A percentile compares a stretch with the other conserved stretches of the same genome.
Evolutionary conservation across 768 basidiomycete genomes (phyloP).

Genomic region (Psilocybe tampanensis): DNA sequence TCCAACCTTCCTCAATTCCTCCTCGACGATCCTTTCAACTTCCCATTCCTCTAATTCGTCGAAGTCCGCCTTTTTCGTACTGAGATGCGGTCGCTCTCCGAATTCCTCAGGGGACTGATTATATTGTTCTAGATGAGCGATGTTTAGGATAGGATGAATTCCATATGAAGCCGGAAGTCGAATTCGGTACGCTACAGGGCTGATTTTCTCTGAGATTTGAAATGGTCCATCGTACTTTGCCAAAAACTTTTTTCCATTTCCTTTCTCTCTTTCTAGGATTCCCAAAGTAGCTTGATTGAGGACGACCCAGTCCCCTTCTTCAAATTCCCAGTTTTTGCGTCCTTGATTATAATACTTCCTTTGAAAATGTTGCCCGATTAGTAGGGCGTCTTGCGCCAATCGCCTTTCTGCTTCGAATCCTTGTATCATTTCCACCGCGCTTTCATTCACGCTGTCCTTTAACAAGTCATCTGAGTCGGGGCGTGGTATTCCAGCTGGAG

Average conservation of each 20-base stretch:
- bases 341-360: conserved; percentile 21
- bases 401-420: conserved; percentile 10
- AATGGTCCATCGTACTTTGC: conserved; percentile 33
- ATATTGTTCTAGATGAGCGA: conserved; percentile 32
- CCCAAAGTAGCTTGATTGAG: conserved; percentile 27
- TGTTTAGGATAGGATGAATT: conserved; percentile 35
- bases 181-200: conserved; percentile 28
- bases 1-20: too few relatives aligned
- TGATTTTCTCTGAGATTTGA: conserved; percentile 27
- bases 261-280: conserved; percentile 19
- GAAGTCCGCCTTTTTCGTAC: too few relatives aligned
- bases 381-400: conserved; percentile 16
- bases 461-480: background rate
- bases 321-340: conserved; percentile 15
- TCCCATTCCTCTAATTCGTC: too few relatives aligned
- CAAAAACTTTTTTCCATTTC: conserved; percentile 29
- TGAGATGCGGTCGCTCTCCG: conserved; percentile 6
- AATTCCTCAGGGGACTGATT: conserved; percentile 20
- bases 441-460: background rate
- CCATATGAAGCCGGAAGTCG: conserved; percentile 28
- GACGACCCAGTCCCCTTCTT: conserved; percentile 29
- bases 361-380: conserved; percentile 13
- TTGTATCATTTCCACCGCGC: conserved; percentile 6
- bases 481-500: too few relatives aligned
- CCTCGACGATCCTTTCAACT: too few relatives aligned